These are phyloP conservation scores for Scutellaria galericulata DNA, from an alignment of 257 asterid genomes.

Conservation along the genomic window DNA sequence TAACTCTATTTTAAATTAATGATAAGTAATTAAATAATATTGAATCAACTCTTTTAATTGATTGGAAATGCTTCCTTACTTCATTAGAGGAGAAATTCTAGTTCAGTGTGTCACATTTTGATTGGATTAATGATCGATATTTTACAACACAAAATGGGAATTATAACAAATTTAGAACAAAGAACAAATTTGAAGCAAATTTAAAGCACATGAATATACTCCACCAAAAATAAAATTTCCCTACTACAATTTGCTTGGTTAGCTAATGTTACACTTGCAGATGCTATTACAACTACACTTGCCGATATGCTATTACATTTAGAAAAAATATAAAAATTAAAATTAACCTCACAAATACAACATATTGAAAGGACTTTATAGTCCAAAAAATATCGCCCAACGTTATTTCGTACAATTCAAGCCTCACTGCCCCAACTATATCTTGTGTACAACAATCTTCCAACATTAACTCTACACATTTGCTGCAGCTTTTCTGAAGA, in stretches of 20 bases:
- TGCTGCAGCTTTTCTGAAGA: constrained; percentile 35
- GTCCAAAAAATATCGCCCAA: constrained; percentile 23
- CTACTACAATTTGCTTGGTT: background rate
- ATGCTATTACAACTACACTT: constrained; percentile 29
- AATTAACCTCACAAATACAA: constrained; percentile 21
- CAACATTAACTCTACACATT: constrained; percentile 30
- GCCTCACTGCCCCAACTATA: constrained; percentile 12
- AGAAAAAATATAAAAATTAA: background rate
- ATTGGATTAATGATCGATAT: too few relatives aligned
- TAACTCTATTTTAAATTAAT: too few relatives aligned
- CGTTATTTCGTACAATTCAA: constrained; percentile 25
- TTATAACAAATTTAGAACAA: too few relatives aligned
- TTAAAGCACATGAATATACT: too few relatives aligned
- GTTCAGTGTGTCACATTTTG: too few relatives aligned
- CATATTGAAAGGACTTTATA: background rate
- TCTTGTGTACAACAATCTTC: constrained; percentile 29
- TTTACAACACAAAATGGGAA: too few relatives aligned
- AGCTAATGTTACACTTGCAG: constrained; percentile 39
- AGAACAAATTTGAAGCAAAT: too few relatives aligned
- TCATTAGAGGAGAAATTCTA: too few relatives aligned
- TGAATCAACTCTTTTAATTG: too few relatives aligned
- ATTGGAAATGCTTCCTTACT: too few relatives aligned
- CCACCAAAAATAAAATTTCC: background rate
- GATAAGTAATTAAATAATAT: too few relatives aligned
- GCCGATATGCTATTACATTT: background rate